Evolutionary conservation across 2,329 filamentous ascomycete species (phyloP), one percentile per base, ranked within the genome.

Genomic region (Madurella fahalii): DNA sequence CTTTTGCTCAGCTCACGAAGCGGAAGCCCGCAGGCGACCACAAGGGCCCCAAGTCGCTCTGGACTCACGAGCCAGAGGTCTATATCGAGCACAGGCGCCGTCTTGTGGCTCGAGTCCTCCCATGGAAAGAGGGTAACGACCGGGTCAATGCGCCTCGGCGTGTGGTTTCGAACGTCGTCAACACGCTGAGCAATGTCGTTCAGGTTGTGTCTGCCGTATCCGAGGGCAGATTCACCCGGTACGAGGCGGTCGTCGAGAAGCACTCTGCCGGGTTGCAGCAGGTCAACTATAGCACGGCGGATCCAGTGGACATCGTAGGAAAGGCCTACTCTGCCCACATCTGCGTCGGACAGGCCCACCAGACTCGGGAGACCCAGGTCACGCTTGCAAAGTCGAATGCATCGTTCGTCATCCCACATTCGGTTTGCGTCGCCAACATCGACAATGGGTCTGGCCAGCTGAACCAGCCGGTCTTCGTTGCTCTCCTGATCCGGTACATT

Each of bases 61-160:
- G 67, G 66, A 58, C 60, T 1, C 53, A 62, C 15, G 74, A 76
- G 58, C 64, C 64, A 0, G 74, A 76, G 62, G 63, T 76, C 2
- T 67, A 74, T 40, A 60, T 75, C 1, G 63, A 72, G 39, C 52
- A 63, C 2, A 69, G 69, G 1, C 58, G 44, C 4, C 67, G 68
- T 0, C 56, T 72, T 0, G 64, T 77, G 2, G 71, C 74, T 0
- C 71, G 74, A 0, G 62, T 76, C 2, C 16, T 75, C 2, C 72
- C 74, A 0, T 72, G 70, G 61, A 66, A 68, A 40, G 53, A 64
- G 1, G 69, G 63, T 5, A 77, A 75, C 51, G 64, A 72, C 40
- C 65, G 71, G 0, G 60, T 69, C 46, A 77, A 75, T 47, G 67
- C 73, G 1, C 50, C 66, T 2, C 69, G 73, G 8, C 67, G 73